Percentiles rank a stretch among this genome's conserved stretches.
Conservation (phyloP, 805 yeast genomes). For the Saccharomycopsis lassenensis region DNA sequence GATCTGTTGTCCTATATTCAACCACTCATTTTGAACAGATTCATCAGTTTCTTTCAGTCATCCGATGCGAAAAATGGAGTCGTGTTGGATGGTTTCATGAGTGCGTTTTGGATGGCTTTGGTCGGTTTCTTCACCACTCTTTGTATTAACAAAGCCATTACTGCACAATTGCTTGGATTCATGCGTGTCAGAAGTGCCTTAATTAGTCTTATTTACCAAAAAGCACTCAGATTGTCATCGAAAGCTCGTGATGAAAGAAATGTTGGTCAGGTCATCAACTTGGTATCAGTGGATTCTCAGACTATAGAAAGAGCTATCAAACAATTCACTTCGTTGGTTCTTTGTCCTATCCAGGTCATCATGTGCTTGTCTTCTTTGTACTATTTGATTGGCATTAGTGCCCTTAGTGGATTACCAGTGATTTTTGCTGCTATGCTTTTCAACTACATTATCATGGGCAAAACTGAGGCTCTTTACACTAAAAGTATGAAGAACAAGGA, state of each 20-base stretch:
- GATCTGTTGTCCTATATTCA: constrained; percentile 34
- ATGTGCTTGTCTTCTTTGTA: constrained; percentile 45
- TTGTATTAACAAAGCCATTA: too few relatives aligned
- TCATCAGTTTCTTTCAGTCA: constrained; percentile 38
- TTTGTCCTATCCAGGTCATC: constrained; percentile 48
- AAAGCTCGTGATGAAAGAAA: constrained; percentile 48
- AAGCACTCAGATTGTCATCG: constrained; percentile 57
- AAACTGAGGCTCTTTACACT: constrained; percentile 35
- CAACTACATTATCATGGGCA: constrained; percentile 37
- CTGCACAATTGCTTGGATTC: too few relatives aligned
- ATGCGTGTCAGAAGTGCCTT: constrained; percentile 56
- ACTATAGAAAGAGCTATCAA: constrained; percentile 51
- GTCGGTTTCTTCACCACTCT: constrained; percentile 48
- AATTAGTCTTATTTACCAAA: constrained; percentile 57
- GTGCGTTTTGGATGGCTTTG: constrained; percentile 53
- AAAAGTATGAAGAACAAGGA: constrained; percentile 56
- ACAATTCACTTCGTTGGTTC: constrained; percentile 41
- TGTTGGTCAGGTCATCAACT: constrained; percentile 72
- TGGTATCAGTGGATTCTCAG: constrained; percentile 66
- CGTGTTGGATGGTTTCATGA: constrained; percentile 46
- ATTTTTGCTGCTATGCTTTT: constrained; percentile 49
- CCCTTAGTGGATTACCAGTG: constrained; percentile 44
- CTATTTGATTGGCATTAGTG: constrained; percentile 45
- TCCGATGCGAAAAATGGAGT: constrained; percentile 32
- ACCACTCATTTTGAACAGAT: constrained; percentile 44